Evolutionary conservation across 495 filamentous ascomycete genomes (phyloP).

Genomic region (Podospora pseudoanserina): DNA sequence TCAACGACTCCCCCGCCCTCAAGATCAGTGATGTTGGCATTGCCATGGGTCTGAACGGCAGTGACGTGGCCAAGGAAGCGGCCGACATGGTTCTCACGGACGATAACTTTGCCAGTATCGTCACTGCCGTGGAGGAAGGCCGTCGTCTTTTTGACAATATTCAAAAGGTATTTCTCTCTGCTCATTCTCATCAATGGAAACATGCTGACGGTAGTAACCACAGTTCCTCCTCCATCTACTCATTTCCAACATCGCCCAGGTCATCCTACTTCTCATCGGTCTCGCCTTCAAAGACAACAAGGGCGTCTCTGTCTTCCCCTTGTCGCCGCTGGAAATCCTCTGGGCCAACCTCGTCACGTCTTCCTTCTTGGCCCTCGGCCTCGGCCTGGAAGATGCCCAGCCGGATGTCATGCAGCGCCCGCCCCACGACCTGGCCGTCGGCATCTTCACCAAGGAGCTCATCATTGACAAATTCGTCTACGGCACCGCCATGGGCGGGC

Average conservation of each 20-base stretch:
- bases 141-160: constrained; percentile 74
- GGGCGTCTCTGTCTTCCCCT: constrained; percentile 68
- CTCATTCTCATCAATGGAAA: constrained; percentile 82
- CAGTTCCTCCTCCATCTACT: constrained; percentile 75
- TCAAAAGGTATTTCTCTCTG: constrained; percentile 66
- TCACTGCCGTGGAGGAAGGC: constrained; percentile 69
- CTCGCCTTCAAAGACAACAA: constrained; percentile 65
- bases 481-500: constrained; percentile 62
- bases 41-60: constrained; percentile 79
- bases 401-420: constrained; percentile 70
- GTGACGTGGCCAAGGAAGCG: constrained; percentile 83
- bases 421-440: constrained; percentile 60
- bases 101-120: constrained; percentile 80
- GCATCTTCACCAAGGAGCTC: constrained; percentile 66
- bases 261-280: constrained; percentile 65
- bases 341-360: constrained; percentile 78
- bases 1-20: constrained; percentile 81
- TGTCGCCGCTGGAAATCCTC: constrained; percentile 69
- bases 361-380: constrained; percentile 68
- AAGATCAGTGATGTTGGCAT: constrained; percentile 78
- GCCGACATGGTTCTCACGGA: constrained; percentile 85
- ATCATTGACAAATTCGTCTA: constrained; percentile 72
- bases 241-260: constrained; percentile 71
- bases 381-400: constrained; percentile 66
- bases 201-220: background rate